A percentile compares a stretch with the other conserved stretches of the same genome.
Evolutionary conservation across 2,329 filamentous ascomycete genomes (phyloP).

Genomic region (Stagonosporopsis chrysanthemi): DNA sequence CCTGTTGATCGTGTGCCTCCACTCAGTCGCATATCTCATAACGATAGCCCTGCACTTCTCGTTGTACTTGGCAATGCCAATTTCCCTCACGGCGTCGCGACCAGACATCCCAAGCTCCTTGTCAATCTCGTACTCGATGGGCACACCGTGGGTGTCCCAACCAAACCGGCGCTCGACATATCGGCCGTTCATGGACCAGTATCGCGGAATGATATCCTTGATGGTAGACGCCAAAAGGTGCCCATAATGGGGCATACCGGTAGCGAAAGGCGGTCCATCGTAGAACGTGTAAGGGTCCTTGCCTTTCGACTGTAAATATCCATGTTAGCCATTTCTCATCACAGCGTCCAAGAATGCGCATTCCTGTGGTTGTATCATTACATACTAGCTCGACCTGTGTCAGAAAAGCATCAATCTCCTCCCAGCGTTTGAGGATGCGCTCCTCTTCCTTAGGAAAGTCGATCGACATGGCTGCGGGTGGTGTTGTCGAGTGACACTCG

Average conservation of each 20-base stretch:
- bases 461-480: constrained; percentile 72
- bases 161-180: constrained; percentile 93
- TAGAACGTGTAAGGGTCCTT: constrained; percentile 93
- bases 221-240: constrained; percentile 91
- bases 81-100: constrained; percentile 82
- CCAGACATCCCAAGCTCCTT: constrained; percentile 92
- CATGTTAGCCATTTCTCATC: constrained; percentile 6
- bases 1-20: constrained; percentile 86
- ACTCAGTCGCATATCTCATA: constrained; percentile 87
- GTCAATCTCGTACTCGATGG: constrained; percentile 97
- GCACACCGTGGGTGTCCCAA: constrained; percentile 94
- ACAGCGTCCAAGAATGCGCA: background rate
- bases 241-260: constrained; percentile 70
- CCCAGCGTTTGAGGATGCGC: constrained; percentile 83
- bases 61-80: constrained; percentile 91
- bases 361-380: background rate
- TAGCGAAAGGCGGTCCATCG: constrained; percentile 67
- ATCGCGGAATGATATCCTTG: constrained; percentile 95
- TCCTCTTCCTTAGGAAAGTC: constrained; percentile 94
- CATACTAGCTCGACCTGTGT: constrained; percentile 77
- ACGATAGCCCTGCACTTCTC: constrained; percentile 90
- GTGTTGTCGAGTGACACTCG: constrained; percentile 26
- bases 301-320: constrained; percentile 67
- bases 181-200: constrained; percentile 97
- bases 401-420: constrained; percentile 89